phyloP scores from a whole-genome alignment of 495 filamentous ascomycete genomes.

The Astrothelium subdiscretum region DNA sequence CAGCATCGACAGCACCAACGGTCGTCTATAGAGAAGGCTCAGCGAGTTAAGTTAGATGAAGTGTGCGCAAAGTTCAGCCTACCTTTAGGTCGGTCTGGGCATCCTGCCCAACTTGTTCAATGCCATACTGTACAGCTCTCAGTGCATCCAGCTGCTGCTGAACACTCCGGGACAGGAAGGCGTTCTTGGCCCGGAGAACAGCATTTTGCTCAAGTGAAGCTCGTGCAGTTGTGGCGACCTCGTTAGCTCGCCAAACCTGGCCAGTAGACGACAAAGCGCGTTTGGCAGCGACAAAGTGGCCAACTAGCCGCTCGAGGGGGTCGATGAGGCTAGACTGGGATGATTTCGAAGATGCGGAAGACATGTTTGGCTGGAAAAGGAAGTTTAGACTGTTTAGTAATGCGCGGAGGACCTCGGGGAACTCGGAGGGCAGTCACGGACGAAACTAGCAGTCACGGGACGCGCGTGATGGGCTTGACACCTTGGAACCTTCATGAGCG shows the following conservation, averaged over 20 bases:
- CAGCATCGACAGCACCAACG: slow-evolving; percentile 50
- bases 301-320: slow-evolving; percentile 61
- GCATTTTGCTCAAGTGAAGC: slow-evolving; percentile 69
- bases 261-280: slow-evolving; percentile 76
- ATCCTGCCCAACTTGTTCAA: slow-evolving; percentile 40
- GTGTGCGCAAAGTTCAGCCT: too few species aligned
- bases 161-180: slow-evolving; percentile 62
- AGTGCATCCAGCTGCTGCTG: slow-evolving; percentile 61
- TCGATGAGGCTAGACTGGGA: slow-evolving; percentile 15
- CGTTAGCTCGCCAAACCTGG: slow-evolving; percentile 77
- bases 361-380: background rate
- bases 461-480: too few species aligned
- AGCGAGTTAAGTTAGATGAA: too few species aligned
- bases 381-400: too few species aligned
- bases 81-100: slow-evolving; percentile 45
- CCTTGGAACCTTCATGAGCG: too few species aligned
- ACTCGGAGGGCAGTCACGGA: too few species aligned
- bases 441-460: too few species aligned
- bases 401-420: too few species aligned
- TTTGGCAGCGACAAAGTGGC: slow-evolving; percentile 78
- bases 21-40: slow-evolving; percentile 4
- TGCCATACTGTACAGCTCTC: slow-evolving; percentile 49
- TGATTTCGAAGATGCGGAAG: slow-evolving; percentile 17
- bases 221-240: slow-evolving; percentile 69
- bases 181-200: slow-evolving; percentile 62